Percentiles rank a stretch among this genome's conserved stretches.
phyloP scores from a whole-genome alignment of 192 early-diverging fungal species.

The Coemansia pectinata region DNA sequence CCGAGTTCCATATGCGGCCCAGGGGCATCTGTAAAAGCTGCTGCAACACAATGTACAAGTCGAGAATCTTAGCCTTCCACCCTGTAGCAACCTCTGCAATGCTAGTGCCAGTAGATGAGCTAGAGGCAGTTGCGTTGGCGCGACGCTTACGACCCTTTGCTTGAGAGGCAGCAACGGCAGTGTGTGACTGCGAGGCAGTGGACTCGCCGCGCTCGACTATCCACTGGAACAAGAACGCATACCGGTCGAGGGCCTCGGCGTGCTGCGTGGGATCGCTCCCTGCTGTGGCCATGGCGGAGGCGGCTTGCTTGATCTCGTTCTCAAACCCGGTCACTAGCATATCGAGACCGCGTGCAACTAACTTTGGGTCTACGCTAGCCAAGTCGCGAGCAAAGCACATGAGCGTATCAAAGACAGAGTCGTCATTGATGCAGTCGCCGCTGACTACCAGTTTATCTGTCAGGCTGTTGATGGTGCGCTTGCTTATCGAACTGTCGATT shows the following conservation, averaged over 20 bases:
- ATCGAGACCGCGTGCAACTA: conserved; percentile 63
- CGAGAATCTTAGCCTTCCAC: conserved; percentile 50
- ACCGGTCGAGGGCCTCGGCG: conserved; percentile 71
- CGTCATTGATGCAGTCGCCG: conserved; percentile 43
- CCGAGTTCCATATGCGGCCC: conserved; percentile 65
- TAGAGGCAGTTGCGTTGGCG: conserved; percentile 4
- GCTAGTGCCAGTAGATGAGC: conserved; percentile 24
- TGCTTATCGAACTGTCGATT: conserved; percentile 35
- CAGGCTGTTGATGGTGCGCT: conserved; percentile 55
- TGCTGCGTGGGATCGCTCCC: conserved; percentile 72
- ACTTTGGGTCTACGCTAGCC: conserved; percentile 44
- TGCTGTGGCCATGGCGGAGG: conserved; percentile 62
- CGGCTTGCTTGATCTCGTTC: conserved; percentile 62
- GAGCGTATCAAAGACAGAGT: conserved; percentile 22
- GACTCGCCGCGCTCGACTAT: conserved; percentile 68
- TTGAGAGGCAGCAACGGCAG: conserved; percentile 1
- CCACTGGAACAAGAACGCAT: conserved; percentile 85
- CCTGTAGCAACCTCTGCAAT: conserved; percentile 41
- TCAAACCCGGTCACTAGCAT: conserved; percentile 72
- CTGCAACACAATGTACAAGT: conserved; percentile 33
- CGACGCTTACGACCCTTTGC: conserved; percentile 45
- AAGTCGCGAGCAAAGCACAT: conserved; percentile 55
- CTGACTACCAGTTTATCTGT: conserved; percentile 54
- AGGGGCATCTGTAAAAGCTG: conserved; percentile 52
- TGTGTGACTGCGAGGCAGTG: conserved; percentile 41